phyloP scores from a whole-genome alignment of 1,284 basidiomycete species.

The Ustilago curta region DNA sequence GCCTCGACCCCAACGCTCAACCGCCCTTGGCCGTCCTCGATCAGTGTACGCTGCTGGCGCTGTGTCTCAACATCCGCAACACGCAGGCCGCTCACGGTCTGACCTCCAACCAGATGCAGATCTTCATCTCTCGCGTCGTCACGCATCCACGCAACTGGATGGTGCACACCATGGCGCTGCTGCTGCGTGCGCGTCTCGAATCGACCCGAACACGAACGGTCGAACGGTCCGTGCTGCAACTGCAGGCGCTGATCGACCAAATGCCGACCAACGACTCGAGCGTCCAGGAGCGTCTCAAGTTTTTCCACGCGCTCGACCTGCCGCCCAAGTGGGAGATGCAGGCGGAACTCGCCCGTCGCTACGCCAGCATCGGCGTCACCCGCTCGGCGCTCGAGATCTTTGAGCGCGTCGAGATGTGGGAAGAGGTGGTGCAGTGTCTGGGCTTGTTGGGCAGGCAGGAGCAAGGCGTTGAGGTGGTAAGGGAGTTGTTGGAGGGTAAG shows the following conservation, averaged over 20 bases:
- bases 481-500: constrained; percentile 61
- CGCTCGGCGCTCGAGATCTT: constrained; percentile 67
- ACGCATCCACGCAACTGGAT: constrained; percentile 66
- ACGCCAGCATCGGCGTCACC: constrained; percentile 63
- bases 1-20: constrained; percentile 85
- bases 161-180: constrained; percentile 68
- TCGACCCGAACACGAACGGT: constrained; percentile 64
- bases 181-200: constrained; percentile 67
- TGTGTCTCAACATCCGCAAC: constrained; percentile 67
- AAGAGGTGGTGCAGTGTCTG: constrained; percentile 66
- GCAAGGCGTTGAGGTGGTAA: constrained; percentile 63
- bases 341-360: constrained; percentile 64
- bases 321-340: constrained; percentile 68
- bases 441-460: constrained; percentile 60
- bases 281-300: constrained; percentile 60
- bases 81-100: constrained; percentile 68
- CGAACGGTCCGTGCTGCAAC: constrained; percentile 65
- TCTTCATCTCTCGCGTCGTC: constrained; percentile 64
- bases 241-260: constrained; percentile 68
- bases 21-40: constrained; percentile 72
- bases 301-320: constrained; percentile 64
- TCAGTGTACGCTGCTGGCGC: constrained; percentile 64
- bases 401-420: constrained; percentile 66
- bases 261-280: constrained; percentile 69
- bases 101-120: constrained; percentile 64